These are phyloP conservation scores for Coemansia sp. DNA, from an alignment of 192 early-diverging fungal genomes.

Conservation along the genomic window DNA sequence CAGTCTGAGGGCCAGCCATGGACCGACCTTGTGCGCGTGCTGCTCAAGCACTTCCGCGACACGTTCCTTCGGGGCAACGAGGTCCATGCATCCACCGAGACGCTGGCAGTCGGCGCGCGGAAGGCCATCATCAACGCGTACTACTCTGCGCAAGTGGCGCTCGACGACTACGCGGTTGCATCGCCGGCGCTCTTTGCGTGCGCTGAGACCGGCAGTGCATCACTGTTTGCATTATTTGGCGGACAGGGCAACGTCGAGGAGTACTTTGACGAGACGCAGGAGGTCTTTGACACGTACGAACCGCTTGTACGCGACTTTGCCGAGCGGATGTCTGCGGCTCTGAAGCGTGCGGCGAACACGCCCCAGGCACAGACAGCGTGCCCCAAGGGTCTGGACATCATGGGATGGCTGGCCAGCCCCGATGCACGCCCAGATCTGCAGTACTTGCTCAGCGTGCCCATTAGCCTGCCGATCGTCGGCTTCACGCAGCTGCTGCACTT, in stretches of 20 bases:
- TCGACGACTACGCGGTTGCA: slow-evolving; percentile 45
- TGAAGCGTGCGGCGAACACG: slow-evolving; percentile 62
- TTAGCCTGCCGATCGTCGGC: slow-evolving; percentile 86
- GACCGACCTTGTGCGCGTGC: slow-evolving; percentile 67
- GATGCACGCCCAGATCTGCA: slow-evolving; percentile 78
- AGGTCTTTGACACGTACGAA: slow-evolving; percentile 78
- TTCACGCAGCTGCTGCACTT: slow-evolving; percentile 88
- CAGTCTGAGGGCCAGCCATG: slow-evolving; percentile 54
- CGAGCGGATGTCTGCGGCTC: slow-evolving; percentile 68
- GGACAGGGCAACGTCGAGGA: slow-evolving; percentile 94
- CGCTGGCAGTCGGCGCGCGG: slow-evolving; percentile 60
- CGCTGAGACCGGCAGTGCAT: slow-evolving; percentile 60
- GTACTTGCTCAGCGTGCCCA: slow-evolving; percentile 74
- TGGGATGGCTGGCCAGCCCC: slow-evolving; percentile 78
- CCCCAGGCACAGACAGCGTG: slow-evolving; percentile 66
- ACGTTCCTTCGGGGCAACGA: slow-evolving; percentile 78
- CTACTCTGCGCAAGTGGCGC: slow-evolving; percentile 70
- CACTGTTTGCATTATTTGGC: slow-evolving; percentile 87
- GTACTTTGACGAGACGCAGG: slow-evolving; percentile 89
- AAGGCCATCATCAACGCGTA: slow-evolving; percentile 71
- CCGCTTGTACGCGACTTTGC: slow-evolving; percentile 75
- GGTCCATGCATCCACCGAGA: slow-evolving; percentile 74
- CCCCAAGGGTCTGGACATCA: slow-evolving; percentile 80
- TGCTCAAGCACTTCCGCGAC: slow-evolving; percentile 74
- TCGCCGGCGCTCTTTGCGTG: slow-evolving; percentile 69